A percentile compares a stretch with the other conserved stretches of the same genome.
These are phyloP conservation scores for Fusarium armeniacum DNA, from an alignment of 2,329 filamentous ascomycete genomes.

Conservation along the genomic window DNA sequence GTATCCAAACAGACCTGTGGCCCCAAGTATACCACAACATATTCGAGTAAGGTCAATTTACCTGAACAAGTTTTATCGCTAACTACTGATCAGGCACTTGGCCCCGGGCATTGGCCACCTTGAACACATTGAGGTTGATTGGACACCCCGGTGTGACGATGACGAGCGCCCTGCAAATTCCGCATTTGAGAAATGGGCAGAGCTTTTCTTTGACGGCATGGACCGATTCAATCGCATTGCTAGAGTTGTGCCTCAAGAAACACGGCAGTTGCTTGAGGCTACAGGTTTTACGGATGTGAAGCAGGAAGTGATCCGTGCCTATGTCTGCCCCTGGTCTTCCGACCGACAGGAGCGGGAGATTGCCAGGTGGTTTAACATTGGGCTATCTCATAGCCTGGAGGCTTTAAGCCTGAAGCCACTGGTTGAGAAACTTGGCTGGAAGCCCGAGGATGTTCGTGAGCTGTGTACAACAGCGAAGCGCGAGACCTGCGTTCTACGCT, in stretches of 20 bases:
- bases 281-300: slow-evolving; percentile 86
- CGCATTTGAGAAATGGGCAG: slow-evolving; percentile 76
- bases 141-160: slow-evolving; percentile 79
- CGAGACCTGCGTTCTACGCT: slow-evolving; percentile 77
- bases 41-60: slow-evolving; percentile 66
- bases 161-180: slow-evolving; percentile 70
- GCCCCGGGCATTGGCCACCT: slow-evolving; percentile 81
- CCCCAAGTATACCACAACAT: slow-evolving; percentile 78
- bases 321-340: slow-evolving; percentile 79
- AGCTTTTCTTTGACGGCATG: slow-evolving; percentile 77
- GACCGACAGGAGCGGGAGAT: slow-evolving; percentile 76
- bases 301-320: slow-evolving; percentile 76
- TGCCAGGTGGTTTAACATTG: slow-evolving; percentile 87
- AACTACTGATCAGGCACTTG: slow-evolving; percentile 71
- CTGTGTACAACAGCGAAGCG: slow-evolving; percentile 74
- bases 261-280: slow-evolving; percentile 70
- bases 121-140: slow-evolving; percentile 93
- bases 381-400: slow-evolving; percentile 79
- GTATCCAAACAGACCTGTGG: slow-evolving; percentile 78
- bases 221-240: slow-evolving; percentile 74
- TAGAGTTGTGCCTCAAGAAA: slow-evolving; percentile 66
- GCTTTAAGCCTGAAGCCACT: slow-evolving; percentile 81
- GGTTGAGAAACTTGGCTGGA: slow-evolving; percentile 62
- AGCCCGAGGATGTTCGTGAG: slow-evolving; percentile 71
- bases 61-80: slow-evolving; percentile 12